These are phyloP conservation scores for Durotheca rogersii DNA, from an alignment of 495 filamentous ascomycete species.

Conservation along the genomic window DNA sequence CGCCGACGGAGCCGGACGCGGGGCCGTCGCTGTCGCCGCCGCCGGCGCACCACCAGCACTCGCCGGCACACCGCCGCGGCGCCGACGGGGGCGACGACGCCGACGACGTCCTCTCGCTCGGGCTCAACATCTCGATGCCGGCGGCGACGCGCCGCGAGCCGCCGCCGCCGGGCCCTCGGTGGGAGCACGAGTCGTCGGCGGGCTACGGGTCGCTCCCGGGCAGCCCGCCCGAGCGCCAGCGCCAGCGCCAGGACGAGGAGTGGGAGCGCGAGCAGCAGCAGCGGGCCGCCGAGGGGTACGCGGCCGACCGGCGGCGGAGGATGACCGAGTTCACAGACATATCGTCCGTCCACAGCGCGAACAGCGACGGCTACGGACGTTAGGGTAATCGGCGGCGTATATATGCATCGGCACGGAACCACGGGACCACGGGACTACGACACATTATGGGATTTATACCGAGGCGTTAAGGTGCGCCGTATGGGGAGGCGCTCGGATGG, in stretches of 20 bases:
- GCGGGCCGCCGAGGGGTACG: slow-evolving; percentile 1
- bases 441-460: no score
- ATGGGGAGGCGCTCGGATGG: no score
- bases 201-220: slow-evolving; percentile 14
- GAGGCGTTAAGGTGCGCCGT: no score
- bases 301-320: slow-evolving; percentile 15
- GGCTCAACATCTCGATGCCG: slow-evolving; percentile 6
- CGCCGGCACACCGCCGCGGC: slow-evolving; percentile 10
- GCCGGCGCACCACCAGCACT: slow-evolving; percentile 4
- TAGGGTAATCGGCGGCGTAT: no score
- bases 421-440: no score
- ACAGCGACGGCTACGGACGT: slow-evolving; percentile 4
- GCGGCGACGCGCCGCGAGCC: slow-evolving; percentile 7
- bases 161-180: slow-evolving; percentile 8
- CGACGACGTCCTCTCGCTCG: no score
- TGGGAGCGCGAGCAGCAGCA: slow-evolving; percentile 3
- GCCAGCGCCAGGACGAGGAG: no score
- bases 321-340: slow-evolving; percentile 17
- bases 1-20: no score
- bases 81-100: no score
- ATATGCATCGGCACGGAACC: no score
- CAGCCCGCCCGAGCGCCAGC: slow-evolving; percentile 6
- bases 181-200: slow-evolving; percentile 14
- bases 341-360: neutral
- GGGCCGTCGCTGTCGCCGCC: slow-evolving; percentile 12